Conservation (phyloP, 139 green algal genomes). For the Zygnema cylindricum region DNA sequence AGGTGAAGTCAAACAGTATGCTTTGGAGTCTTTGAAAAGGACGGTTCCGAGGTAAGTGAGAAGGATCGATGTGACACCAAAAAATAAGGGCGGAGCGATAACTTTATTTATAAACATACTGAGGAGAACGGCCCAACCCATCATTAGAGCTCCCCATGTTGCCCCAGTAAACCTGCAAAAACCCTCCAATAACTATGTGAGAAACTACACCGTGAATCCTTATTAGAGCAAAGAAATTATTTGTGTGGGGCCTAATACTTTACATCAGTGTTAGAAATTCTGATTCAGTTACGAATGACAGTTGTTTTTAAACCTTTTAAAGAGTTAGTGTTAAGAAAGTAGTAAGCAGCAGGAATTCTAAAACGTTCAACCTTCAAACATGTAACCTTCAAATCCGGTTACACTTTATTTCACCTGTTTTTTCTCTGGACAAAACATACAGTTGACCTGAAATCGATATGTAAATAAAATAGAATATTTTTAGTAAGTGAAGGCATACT, state of each 20-base stretch:
- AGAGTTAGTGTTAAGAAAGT: too few species aligned
- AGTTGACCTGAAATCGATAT: neutral
- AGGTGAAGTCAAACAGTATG: neutral
- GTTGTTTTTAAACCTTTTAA: too few species aligned
- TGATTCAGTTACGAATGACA: too few species aligned
- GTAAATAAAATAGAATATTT: neutral
- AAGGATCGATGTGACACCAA: neutral
- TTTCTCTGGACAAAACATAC: too few species aligned
- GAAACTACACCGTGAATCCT: neutral
- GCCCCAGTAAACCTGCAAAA: constrained; percentile 50
- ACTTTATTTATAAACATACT: constrained; percentile 65
- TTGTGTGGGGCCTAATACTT: too few species aligned
- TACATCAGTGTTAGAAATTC: too few species aligned
- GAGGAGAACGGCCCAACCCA: constrained; percentile 80
- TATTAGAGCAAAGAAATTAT: neutral
- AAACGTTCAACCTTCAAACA: neutral
- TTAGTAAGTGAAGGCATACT: neutral
- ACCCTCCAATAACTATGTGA: neutral
- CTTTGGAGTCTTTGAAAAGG: neutral
- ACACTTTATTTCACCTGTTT: too few species aligned
- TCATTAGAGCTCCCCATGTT: constrained; percentile 73
- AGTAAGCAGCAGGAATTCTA: neutral
- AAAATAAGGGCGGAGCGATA: neutral
- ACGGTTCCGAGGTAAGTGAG: constrained; percentile 1
- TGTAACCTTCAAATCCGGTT: too few species aligned